These are phyloP conservation scores for Batkoa obscura DNA, from an alignment of 371 early-diverging fungal species.

Conservation along the genomic window DNA sequence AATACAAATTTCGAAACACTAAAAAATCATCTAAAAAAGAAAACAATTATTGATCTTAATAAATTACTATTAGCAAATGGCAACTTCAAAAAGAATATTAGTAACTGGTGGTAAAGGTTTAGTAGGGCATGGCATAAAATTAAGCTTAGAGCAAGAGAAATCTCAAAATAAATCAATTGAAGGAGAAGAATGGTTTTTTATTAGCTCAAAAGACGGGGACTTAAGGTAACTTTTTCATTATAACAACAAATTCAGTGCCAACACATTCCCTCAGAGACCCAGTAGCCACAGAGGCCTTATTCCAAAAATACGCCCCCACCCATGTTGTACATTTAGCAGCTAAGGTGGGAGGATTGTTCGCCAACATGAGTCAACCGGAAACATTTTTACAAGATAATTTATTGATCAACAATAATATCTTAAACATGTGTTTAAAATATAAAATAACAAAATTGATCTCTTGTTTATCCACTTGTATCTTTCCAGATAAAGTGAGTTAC, in stretches of 20 bases:
- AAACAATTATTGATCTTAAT: too few relatives aligned
- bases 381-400: constrained; percentile 62
- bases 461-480: constrained; percentile 73
- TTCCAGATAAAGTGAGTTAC: constrained; percentile 71
- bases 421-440: constrained; percentile 35
- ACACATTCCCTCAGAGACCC: constrained; percentile 23
- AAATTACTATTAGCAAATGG: too few relatives aligned
- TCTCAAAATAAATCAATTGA: constrained; percentile 49
- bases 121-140: constrained; percentile 59
- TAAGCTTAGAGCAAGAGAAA: constrained; percentile 41
- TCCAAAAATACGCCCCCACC: constrained; percentile 59
- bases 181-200: constrained; percentile 14
- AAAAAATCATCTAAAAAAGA: too few relatives aligned
- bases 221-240: constrained; percentile 29
- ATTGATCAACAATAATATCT: constrained; percentile 65
- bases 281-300: constrained; percentile 37
- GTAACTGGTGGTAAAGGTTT: constrained; percentile 67
- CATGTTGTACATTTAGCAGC: constrained; percentile 76
- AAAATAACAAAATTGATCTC: constrained; percentile 69
- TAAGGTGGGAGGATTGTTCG: constrained; percentile 69
- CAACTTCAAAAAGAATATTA: constrained; percentile 20
- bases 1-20: too few relatives aligned
- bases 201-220: constrained; percentile 63
- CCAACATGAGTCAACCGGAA: constrained; percentile 67
- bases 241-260: neutral